Conservation (phyloP, 1,284 basidiomycete genomes). For the Cryptococcus sp. region DNA sequence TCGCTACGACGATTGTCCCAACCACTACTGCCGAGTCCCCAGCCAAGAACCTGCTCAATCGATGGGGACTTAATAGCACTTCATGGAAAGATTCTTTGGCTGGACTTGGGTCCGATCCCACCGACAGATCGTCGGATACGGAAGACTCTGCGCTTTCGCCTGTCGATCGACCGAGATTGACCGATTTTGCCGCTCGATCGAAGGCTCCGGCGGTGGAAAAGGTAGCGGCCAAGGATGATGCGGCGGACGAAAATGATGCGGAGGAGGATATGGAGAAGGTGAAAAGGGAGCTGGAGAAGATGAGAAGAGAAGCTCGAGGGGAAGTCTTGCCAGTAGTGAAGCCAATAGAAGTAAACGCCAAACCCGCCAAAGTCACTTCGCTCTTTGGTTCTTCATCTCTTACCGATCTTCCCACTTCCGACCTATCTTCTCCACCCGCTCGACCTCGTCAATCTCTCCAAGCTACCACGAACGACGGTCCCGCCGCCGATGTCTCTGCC, state of each 20-base stretch:
- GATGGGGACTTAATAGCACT: conserved; percentile 9
- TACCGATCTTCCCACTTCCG: conserved; percentile 13
- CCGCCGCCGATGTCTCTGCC: too few species aligned
- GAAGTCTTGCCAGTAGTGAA: neutral
- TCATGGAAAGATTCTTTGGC: conserved; percentile 16
- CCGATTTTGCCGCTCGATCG: neutral
- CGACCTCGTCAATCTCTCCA: too few species aligned
- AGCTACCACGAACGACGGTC: too few species aligned
- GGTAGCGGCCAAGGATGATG: too few species aligned
- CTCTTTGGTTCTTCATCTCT: conserved; percentile 3
- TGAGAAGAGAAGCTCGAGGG: conserved; percentile 17
- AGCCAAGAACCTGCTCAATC: conserved; percentile 20
- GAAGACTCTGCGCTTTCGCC: neutral
- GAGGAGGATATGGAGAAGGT: conserved; percentile 6
- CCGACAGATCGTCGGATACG: neutral
- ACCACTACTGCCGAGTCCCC: conserved; percentile 12
- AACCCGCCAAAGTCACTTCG: neutral
- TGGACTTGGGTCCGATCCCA: conserved; percentile 3
- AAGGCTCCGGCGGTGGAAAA: too few species aligned
- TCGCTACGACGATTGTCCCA: neutral
- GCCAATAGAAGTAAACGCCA: neutral
- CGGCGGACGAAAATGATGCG: conserved; percentile 6
- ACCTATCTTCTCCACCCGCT: conserved; percentile 3
- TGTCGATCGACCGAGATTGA: neutral
- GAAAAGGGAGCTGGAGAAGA: conserved; percentile 15